Evolutionary conservation across 495 filamentous ascomycete genomes (phyloP).

Genomic region (Penicillium diatomitis): DNA sequence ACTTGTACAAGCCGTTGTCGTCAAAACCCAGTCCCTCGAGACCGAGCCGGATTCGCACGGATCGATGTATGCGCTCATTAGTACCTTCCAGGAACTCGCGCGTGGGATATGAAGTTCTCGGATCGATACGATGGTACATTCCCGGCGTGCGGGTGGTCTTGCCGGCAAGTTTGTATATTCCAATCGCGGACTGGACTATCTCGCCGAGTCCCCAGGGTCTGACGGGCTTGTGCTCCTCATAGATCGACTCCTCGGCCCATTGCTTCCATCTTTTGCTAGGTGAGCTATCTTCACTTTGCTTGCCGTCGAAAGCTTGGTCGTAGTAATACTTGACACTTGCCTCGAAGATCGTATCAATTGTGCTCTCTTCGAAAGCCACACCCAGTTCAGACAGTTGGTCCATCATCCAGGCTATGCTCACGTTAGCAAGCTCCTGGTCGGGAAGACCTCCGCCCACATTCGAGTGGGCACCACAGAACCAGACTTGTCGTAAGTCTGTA

Average conservation of each 20-base stretch:
- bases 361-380: conserved; percentile 44
- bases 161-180: conserved; percentile 45
- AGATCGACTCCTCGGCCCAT: conserved; percentile 40
- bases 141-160: conserved; percentile 47
- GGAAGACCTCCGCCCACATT: conserved; percentile 56
- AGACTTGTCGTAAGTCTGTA: conserved; percentile 57
- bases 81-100: conserved; percentile 43
- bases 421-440: conserved; percentile 53
- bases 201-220: conserved; percentile 52
- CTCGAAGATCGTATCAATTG: conserved; percentile 41
- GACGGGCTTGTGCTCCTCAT: conserved; percentile 36
- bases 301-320: conserved; percentile 9
- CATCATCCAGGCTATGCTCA: conserved; percentile 67
- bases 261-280: conserved; percentile 13
- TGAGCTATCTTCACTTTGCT: neutral
- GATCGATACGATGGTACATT: conserved; percentile 46
- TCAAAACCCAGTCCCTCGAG: conserved; percentile 48
- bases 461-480: conserved; percentile 62
- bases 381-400: conserved; percentile 54
- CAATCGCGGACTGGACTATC: conserved; percentile 38
- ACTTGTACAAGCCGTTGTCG: conserved; percentile 45
- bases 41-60: conserved; percentile 46
- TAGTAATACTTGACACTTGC: conserved; percentile 39
- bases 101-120: conserved; percentile 33
- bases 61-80: conserved; percentile 56